Evolutionary conservation across 768 basidiomycete genomes (phyloP).

Genomic region (Amanita rimosa): DNA sequence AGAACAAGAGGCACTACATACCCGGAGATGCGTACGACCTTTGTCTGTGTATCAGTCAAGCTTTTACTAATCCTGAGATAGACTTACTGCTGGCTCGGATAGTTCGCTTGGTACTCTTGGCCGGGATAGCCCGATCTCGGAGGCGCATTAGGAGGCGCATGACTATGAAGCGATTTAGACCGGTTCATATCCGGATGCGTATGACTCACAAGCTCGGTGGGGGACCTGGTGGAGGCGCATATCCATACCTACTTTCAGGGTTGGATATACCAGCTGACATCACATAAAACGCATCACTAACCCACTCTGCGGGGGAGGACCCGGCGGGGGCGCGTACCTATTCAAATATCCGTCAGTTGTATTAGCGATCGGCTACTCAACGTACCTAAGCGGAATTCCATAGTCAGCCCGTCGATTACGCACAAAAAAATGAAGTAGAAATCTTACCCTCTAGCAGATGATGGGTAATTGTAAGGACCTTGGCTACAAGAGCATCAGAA

Average conservation of each 20-base stretch:
- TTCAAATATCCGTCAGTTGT: neutral
- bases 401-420: no score
- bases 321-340: constrained; percentile 17
- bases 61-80: constrained; percentile 9
- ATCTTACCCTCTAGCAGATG: no score
- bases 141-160: neutral
- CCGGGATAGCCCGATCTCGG: neutral
- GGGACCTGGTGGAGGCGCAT: constrained; percentile 15
- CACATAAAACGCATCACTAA: neutral
- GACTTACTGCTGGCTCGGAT: constrained; percentile 12
- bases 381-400: neutral
- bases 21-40: constrained; percentile 11
- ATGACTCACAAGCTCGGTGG: constrained; percentile 15
- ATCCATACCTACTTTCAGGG: constrained; percentile 8
- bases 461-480: no score
- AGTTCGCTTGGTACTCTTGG: neutral
- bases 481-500: no score
- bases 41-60: constrained; percentile 7
- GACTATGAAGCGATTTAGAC: constrained; percentile 10
- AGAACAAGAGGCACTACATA: neutral
- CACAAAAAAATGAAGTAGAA: no score
- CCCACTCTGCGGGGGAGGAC: constrained; percentile 12
- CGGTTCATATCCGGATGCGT: constrained; percentile 8
- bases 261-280: neutral
- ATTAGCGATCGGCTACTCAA: no score